A percentile compares a stretch with the other conserved stretches of the same genome.
These are phyloP conservation scores for Fusarium sp. DNA, from an alignment of 2,329 filamentous ascomycete genomes.

Conservation along the genomic window DNA sequence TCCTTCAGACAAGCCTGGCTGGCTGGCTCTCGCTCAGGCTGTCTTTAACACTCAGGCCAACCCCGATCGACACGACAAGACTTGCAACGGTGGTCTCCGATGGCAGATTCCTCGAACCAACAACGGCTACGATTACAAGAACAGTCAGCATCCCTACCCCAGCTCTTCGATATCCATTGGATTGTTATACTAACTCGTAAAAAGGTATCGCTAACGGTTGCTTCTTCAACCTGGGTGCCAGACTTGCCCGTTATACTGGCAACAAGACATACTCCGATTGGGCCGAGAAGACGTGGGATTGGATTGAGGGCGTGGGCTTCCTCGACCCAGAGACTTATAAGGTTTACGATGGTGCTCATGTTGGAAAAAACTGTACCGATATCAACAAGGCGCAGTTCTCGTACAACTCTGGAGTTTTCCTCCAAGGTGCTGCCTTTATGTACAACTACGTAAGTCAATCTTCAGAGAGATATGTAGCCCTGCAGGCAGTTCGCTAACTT, in stretches of 20 bases:
- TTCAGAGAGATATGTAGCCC: not conserved
- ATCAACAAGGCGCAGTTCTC: conserved; percentile 71
- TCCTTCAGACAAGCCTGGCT: conserved; percentile 62
- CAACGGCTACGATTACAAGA: conserved; percentile 82
- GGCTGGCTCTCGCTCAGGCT: conserved; percentile 70
- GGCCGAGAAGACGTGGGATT: conserved; percentile 74
- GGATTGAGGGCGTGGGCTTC: conserved; percentile 68
- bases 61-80: conserved; percentile 69
- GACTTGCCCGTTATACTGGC: conserved; percentile 77
- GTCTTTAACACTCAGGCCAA: conserved; percentile 72
- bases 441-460: conserved; percentile 66
- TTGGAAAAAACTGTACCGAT: conserved; percentile 65
- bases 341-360: conserved; percentile 70
- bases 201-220: conserved; percentile 70
- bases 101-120: conserved; percentile 85
- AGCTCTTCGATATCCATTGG: not conserved
- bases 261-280: conserved; percentile 75
- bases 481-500: conserved; percentile 17
- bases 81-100: conserved; percentile 72
- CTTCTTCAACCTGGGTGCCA: conserved; percentile 75
- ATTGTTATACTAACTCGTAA: not conserved
- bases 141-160: conserved; percentile 55
- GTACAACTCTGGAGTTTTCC: conserved; percentile 70
- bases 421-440: conserved; percentile 73
- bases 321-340: conserved; percentile 71